Base-by-base conservation (phyloP, 169 alveolate genomes). In the Cryptosporidium tyzzeri region DNA sequence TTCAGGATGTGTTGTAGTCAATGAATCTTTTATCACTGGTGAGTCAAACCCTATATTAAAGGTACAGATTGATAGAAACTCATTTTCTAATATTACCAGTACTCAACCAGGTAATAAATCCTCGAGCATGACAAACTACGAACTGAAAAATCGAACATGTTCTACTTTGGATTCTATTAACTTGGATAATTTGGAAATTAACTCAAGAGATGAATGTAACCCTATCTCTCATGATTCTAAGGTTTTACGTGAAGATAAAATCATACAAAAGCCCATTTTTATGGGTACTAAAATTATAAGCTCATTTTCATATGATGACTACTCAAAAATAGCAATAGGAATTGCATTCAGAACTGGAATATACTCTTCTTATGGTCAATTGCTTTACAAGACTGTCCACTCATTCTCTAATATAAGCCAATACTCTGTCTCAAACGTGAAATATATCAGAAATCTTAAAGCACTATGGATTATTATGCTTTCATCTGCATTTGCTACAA, bases 271-370 rank as follows among this genome's bases (percentile, higher is more conserved):
- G 41, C 80, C 68, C 3, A 65, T 80, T n/a, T 48, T 59, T 67
- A 80, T 65, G 75, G 89, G 89, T 23, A 80, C 89, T 9, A 44
- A 61, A 65, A 65, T 80, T 14, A 61, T 80, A 1, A 65, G 58
- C 50, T 80, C 89, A 5, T 8, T 80, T 12, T 44, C 89, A 3
- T 62, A 69, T 23, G 41, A 33, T 7, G 75, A 80, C 10, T 80
- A 62, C 5, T 26, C 48, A 23, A 26, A 39, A 29, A 2, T 26
- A 4, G 89, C 89, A 10, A 35, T 80, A 21, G 89, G 89, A 62
- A 37, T 80, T n/a, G 89, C 62, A 12, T 80, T 48, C 55, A 59
- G 75, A 80, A 80, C 89, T n/a, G 89, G 89, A 59, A 80, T 80
- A 59, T 62, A 80, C 55, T 80, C 89, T 9, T 62, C 89, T 6